A percentile compares a stretch with the other conserved stretches of the same genome.
These are phyloP conservation scores for Adenanthera pavonina DNA, from an alignment of 306 rosid species.

Conservation along the genomic window DNA sequence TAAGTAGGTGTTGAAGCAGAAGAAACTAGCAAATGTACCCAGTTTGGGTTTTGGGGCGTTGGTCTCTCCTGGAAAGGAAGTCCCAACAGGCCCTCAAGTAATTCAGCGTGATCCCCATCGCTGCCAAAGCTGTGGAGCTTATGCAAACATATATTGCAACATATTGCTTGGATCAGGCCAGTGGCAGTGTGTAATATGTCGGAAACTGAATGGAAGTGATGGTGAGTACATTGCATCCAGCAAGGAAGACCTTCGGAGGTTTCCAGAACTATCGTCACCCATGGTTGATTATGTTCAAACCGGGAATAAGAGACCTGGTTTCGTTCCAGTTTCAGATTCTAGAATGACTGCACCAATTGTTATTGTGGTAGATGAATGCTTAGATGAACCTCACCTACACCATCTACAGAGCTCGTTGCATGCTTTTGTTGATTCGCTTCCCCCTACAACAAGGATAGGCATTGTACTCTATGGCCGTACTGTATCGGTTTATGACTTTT, in stretches of 20 bases:
- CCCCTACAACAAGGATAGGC: constrained; percentile 86
- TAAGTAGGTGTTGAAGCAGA: constrained; percentile 77
- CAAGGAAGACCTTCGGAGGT: constrained; percentile 77
- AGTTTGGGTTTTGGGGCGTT: constrained; percentile 99
- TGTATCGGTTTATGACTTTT: constrained; percentile 88
- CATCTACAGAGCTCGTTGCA: constrained; percentile 95
- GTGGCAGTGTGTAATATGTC: constrained; percentile 97
- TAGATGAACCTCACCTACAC: constrained; percentile 91
- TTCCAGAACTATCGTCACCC: constrained; percentile 87
- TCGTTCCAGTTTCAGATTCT: constrained; percentile 92
- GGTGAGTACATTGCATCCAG: constrained; percentile 81
- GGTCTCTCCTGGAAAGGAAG: constrained; percentile 89
- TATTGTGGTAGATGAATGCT: constrained; percentile 90
- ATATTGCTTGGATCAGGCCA: constrained; percentile 94
- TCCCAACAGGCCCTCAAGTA: constrained; percentile 78
- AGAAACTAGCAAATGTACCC: constrained; percentile 89
- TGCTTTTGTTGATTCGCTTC: constrained; percentile 93
- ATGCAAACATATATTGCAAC: constrained; percentile 83
- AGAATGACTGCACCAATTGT: constrained; percentile 90
- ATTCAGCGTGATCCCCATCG: constrained; percentile 95
- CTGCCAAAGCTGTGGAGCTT: constrained; percentile 94
- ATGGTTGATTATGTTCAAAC: constrained; percentile 89
- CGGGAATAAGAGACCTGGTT: constrained; percentile 92
- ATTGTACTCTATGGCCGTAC: constrained; percentile 87
- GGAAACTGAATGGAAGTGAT: constrained; percentile 82